phyloP scores from a whole-genome alignment of 768 basidiomycete species.

The Amanita jacksonii region DNA sequence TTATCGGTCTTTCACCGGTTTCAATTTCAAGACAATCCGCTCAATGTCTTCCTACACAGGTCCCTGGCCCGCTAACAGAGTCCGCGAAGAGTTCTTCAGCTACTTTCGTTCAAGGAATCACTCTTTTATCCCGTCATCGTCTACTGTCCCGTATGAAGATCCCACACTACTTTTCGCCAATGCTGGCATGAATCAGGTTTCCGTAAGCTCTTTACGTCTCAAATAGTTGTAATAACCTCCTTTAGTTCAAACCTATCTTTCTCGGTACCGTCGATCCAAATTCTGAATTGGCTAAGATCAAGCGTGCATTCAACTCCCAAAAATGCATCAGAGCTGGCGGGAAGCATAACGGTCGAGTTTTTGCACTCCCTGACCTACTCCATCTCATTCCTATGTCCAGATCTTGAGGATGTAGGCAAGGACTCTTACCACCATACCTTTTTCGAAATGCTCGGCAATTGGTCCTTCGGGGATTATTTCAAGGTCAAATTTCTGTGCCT shows the following conservation, averaged over 20 bases:
- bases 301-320: slow-evolving; percentile 91
- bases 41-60: slow-evolving; percentile 32
- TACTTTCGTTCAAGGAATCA: slow-evolving; percentile 78
- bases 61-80: slow-evolving; percentile 72
- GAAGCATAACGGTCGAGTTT: slow-evolving; percentile 82
- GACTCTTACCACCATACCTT: slow-evolving; percentile 98
- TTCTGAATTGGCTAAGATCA: slow-evolving; percentile 83
- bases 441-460: slow-evolving; percentile 99
- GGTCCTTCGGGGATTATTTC: slow-evolving; percentile 99
- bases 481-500: slow-evolving; percentile 45
- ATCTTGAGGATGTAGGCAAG: slow-evolving; percentile 97
- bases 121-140: slow-evolving; percentile 82
- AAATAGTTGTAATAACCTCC: slow-evolving; percentile 12
- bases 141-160: slow-evolving; percentile 95
- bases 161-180: slow-evolving; percentile 97
- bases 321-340: slow-evolving; percentile 99
- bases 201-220: slow-evolving; percentile 8
- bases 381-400: slow-evolving; percentile 28
- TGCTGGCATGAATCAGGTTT: slow-evolving; percentile 93
- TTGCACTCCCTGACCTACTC: neutral
- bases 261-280: slow-evolving; percentile 96
- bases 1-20: neutral
- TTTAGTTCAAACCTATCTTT: slow-evolving; percentile 91
- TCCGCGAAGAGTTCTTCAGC: slow-evolving; percentile 85
- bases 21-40: slow-evolving; percentile 12